Conservation (phyloP, 2,329 filamentous ascomycete genomes). For the Diaporthe eres region DNA sequence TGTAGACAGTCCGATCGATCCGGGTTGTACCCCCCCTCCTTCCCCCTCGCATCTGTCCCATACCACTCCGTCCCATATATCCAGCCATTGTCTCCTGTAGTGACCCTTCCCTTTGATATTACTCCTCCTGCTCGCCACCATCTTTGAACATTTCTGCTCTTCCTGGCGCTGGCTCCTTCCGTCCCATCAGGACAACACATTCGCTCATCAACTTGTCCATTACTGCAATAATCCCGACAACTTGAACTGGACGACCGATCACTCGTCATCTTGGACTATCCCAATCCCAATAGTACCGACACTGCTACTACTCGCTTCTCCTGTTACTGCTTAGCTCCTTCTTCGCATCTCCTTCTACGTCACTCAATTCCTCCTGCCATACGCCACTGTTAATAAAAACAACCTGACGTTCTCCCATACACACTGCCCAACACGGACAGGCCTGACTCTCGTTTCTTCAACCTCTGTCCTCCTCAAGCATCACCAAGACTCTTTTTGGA, state of each 20-base stretch:
- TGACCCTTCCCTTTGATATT: background rate
- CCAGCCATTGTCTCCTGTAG: slow-evolving; percentile 16
- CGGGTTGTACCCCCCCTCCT: background rate
- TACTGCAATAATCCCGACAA: background rate
- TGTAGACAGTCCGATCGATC: slow-evolving; percentile 18
- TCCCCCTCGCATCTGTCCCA: background rate
- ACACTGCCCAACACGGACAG: background rate
- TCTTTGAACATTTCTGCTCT: slow-evolving; percentile 10
- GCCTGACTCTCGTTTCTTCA: slow-evolving; percentile 21
- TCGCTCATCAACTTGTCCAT: slow-evolving; percentile 17
- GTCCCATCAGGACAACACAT: slow-evolving; percentile 4
- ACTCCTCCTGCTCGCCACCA: background rate
- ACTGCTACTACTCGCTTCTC: background rate
- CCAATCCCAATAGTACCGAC: background rate
- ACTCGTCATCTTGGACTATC: background rate
- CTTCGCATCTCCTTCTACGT: slow-evolving; percentile 13
- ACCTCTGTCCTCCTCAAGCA: background rate
- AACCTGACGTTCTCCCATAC: background rate
- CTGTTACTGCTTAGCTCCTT: slow-evolving; percentile 25
- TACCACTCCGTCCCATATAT: slow-evolving; percentile 12
- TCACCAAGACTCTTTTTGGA: slow-evolving; percentile 29
- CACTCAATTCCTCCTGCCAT: slow-evolving; percentile 29
- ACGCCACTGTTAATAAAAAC: slow-evolving; percentile 30
- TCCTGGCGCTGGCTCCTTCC: background rate
- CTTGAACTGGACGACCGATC: background rate